Conservation (phyloP, 2,329 filamentous ascomycete genomes). For the Talaromyces sp. region DNA sequence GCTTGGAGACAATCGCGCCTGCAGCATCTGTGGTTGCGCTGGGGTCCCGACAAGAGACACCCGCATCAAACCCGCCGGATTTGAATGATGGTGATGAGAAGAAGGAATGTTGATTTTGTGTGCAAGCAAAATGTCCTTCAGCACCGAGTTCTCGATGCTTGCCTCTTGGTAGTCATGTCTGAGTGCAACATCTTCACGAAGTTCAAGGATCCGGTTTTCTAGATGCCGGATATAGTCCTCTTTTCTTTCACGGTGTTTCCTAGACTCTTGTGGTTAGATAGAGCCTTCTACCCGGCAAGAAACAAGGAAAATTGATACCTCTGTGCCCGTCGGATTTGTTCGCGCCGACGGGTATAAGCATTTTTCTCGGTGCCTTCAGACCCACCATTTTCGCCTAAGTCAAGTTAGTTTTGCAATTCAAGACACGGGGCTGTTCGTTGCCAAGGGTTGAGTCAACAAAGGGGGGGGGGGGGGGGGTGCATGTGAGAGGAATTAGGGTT, state of each 20-base stretch:
- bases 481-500: background rate
- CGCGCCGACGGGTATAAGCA: background rate
- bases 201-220: constrained; percentile 20
- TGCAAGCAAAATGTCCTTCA: constrained; percentile 16
- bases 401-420: background rate
- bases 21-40: background rate
- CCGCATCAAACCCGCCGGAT: background rate
- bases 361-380: background rate
- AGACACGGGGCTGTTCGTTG: background rate
- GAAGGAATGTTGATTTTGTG: constrained; percentile 14
- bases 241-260: constrained; percentile 26
- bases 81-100: background rate
- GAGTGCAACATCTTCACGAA: constrained; percentile 19
- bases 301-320: background rate
- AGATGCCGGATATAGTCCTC: constrained; percentile 26
- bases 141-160: constrained; percentile 16
- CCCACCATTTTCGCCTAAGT: background rate
- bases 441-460: too few species aligned
- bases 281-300: background rate
- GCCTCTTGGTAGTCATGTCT: constrained; percentile 12
- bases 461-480: too few species aligned
- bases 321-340: background rate
- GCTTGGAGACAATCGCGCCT: background rate
- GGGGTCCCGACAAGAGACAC: background rate
- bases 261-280: constrained; percentile 4